phyloP scores from a whole-genome alignment of 2,329 filamentous ascomycete genomes.

The Aspergillus sp. region DNA sequence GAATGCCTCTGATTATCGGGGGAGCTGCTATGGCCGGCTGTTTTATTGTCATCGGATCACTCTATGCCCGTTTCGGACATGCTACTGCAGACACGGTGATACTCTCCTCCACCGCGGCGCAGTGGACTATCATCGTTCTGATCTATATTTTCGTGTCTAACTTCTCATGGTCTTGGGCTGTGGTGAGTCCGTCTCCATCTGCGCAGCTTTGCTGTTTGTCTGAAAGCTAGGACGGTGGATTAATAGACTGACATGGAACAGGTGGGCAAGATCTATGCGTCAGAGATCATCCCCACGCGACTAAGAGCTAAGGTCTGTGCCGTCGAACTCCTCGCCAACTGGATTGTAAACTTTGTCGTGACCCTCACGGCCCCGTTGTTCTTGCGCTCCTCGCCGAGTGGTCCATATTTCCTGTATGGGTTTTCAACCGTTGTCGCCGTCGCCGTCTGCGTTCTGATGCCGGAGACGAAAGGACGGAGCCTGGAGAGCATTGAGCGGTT shows the following conservation, averaged over 20 bases:
- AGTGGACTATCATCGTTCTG: conserved; percentile 24
- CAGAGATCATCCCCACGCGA: conserved; percentile 14
- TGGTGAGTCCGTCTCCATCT: conserved; percentile 9
- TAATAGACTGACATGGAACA: background rate
- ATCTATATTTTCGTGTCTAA: conserved; percentile 28
- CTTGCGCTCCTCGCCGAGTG: conserved; percentile 11
- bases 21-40: conserved; percentile 24
- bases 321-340: conserved; percentile 13
- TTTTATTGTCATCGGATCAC: conserved; percentile 10
- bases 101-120: conserved; percentile 14
- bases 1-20: conserved; percentile 25
- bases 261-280: conserved; percentile 19
- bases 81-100: conserved; percentile 13
- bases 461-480: conserved; percentile 14
- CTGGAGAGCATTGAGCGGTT: conserved; percentile 12
- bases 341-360: conserved; percentile 14
- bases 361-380: conserved; percentile 12
- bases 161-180: conserved; percentile 29
- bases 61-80: conserved; percentile 10
- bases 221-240: background rate
- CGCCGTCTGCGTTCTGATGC: conserved; percentile 13
- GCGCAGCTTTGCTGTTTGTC: background rate
- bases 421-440: conserved; percentile 13
- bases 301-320: conserved; percentile 13
- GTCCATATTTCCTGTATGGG: conserved; percentile 13